Base-by-base conservation (phyloP, 371 early-diverging fungal species). In the Rhizomucor pusillus region DNA sequence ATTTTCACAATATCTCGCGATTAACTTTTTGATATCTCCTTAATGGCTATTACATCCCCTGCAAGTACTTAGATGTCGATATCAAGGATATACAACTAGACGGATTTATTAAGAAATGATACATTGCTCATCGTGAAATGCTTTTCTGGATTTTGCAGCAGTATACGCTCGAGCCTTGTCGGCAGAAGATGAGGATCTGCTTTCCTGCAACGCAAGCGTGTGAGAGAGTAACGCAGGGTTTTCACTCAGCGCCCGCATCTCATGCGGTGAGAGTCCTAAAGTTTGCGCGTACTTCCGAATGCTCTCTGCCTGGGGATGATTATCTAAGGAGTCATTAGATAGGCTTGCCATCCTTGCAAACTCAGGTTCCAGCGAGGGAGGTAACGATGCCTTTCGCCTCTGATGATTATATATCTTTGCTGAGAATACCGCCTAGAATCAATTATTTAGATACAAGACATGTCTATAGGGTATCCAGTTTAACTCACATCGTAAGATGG, bases 171-270 rank as follows among this genome's bases (percentile, higher is more conserved):
- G 16, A 14, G n/a, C 34, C 43, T 23, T 19, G 18, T 29, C 18
- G 14, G 29, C 19, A 12, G 25, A 16, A 11, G 47, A 19, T 50
- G 49, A 5, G 7, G 29, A 29, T 7, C 7, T 29, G 29, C 29
- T 29, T 41, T 41, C 39, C 18, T 75, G 64, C 52, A 73, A 50
- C 0, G 62, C 65, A 2, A 75, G 29, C 3, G 69, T 69, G 43
- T 75, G 75, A 0, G 71, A 69, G 35, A 75, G 37, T 29, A 75
- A 44, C 1, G 72, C 69, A n/a, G 60, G 69, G 41, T 75, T 69
- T n/a, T 61, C 69, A 50, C 53, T 58, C 3, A 75, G 35, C 1
- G 72, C 72, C 7, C 63, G 56, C 46, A 67, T 58, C 54, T 75
- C 72, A 35, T 75, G 75, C 12, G 67, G 57, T 48, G 71, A 71